phyloP scores from a whole-genome alignment of 2,329 filamentous ascomycete species.

The Sporothrix mexicana region DNA sequence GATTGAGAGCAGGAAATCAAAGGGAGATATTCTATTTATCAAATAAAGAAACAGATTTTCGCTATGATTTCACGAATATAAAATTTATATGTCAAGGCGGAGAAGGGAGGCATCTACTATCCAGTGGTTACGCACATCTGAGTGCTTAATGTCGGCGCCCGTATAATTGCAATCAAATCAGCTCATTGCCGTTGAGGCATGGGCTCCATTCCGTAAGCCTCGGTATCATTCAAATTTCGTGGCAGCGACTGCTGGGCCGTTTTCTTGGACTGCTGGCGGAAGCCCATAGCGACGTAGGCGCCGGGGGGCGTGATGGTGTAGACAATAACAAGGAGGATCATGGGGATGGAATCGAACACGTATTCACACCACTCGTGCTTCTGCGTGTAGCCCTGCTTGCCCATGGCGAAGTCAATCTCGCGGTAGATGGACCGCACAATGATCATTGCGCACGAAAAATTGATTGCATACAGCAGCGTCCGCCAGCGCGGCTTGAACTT shows the following conservation, averaged over 20 bases:
- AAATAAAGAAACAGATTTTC: no score
- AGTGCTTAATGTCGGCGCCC: no score
- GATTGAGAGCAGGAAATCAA: no score
- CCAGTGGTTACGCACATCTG: no score
- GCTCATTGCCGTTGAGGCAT: background rate
- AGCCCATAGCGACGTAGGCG: constrained; percentile 45
- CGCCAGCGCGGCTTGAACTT: constrained; percentile 46
- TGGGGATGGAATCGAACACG: constrained; percentile 45
- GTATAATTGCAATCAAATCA: background rate
- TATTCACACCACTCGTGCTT: constrained; percentile 42
- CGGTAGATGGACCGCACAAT: constrained; percentile 45
- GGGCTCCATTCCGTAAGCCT: constrained; percentile 23
- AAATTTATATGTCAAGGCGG: no score
- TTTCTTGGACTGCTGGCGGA: constrained; percentile 40
- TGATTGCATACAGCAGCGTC: constrained; percentile 45
- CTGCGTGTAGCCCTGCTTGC: constrained; percentile 39
- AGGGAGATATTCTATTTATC: no score
- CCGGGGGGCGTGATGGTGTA: constrained; percentile 44
- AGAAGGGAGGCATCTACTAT: no score
- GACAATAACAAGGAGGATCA: constrained; percentile 40
- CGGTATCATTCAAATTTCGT: background rate
- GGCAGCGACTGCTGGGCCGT: constrained; percentile 19
- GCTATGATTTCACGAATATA: no score
- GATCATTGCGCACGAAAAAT: constrained; percentile 43
- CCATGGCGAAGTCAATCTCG: constrained; percentile 43